Evolutionary conservation across 1,284 basidiomycete species (phyloP).

Genomic region (Pseudozyma thailandica): DNA sequence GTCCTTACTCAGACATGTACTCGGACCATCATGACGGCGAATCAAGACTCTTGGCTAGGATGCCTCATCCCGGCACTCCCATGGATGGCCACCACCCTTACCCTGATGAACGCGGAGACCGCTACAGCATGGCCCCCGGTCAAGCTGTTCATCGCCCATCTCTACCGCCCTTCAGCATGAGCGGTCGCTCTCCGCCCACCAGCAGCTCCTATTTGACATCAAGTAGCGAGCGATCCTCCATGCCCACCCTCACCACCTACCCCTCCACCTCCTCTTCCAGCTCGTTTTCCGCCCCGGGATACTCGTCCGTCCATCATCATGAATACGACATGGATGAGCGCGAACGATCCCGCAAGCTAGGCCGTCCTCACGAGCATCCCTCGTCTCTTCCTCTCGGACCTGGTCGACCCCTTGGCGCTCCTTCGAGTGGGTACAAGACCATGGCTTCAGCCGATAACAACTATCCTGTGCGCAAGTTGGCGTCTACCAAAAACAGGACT

Average conservation of each 20-base stretch:
- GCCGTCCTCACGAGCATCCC: constrained; percentile 7
- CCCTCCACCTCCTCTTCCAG: constrained; percentile 23
- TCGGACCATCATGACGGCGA: constrained; percentile 26
- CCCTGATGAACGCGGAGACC: constrained; percentile 19
- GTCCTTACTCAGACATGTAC: constrained; percentile 24
- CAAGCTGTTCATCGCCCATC: constrained; percentile 23
- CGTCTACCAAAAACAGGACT: constrained; percentile 53
- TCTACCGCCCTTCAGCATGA: constrained; percentile 15
- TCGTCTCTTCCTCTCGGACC: neutral
- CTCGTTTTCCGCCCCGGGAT: constrained; percentile 17
- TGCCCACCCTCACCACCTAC: constrained; percentile 23
- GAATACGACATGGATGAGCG: constrained; percentile 37
- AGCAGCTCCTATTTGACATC: constrained; percentile 28
- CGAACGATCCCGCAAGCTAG: constrained; percentile 31
- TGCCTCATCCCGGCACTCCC: constrained; percentile 7
- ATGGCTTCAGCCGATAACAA: neutral
- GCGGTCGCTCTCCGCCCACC: constrained; percentile 20
- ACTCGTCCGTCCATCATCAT: constrained; percentile 15
- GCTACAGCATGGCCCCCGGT: constrained; percentile 17
- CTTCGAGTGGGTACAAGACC: neutral
- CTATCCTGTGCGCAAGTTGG: constrained; percentile 46
- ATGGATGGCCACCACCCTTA: constrained; percentile 26
- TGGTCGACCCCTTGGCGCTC: neutral
- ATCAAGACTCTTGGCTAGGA: constrained; percentile 12
- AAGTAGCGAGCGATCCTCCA: constrained; percentile 32